These are phyloP conservation scores for Raphidocelis subcapitata DNA, from an alignment of 139 green algal species.

Conservation along the genomic window DNA sequence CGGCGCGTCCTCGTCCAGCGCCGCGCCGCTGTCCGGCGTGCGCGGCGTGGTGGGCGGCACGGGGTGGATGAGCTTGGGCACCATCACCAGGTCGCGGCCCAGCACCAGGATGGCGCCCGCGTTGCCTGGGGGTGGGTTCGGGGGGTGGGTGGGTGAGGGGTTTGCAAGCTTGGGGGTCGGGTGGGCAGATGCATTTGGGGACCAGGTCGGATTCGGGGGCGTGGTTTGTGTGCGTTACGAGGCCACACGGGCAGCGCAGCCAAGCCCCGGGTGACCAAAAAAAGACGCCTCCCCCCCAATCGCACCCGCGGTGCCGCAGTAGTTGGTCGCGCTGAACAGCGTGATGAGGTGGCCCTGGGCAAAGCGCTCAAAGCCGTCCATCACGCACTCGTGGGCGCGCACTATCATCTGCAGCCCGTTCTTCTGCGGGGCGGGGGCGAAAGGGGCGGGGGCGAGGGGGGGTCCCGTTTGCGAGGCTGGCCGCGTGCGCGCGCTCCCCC, in stretches of 20 bases:
- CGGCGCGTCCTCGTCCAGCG: conserved; percentile 38
- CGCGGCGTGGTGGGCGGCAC: conserved; percentile 81
- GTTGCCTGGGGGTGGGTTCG: conserved; percentile 74
- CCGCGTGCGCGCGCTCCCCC: no score
- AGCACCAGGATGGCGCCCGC: conserved; percentile 95
- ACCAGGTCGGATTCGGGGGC: no score
- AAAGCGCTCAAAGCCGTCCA: conserved; percentile 99
- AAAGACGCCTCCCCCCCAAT: no score
- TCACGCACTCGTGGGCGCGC: conserved; percentile 99
- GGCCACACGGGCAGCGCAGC: no score
- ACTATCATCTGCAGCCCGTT: conserved; percentile 99
- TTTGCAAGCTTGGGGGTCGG: not conserved
- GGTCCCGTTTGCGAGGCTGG: no score
- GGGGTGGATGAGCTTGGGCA: conserved; percentile 99
- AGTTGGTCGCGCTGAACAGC: conserved; percentile 98
- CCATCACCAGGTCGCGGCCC: conserved; percentile 95
- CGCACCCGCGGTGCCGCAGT: conserved; percentile 91
- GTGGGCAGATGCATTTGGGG: no score
- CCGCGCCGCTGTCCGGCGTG: conserved; percentile 50
- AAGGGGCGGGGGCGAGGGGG: not conserved
- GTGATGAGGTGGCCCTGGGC: conserved; percentile 96
- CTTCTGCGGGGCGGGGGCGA: conserved; percentile 39
- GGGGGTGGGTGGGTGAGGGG: not conserved
- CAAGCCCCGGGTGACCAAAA: no score
- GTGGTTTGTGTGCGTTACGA: conserved; percentile 9